These are phyloP conservation scores for Leishmania tarentolae DNA, from an alignment of 208 protist species.

Conservation along the genomic window DNA sequence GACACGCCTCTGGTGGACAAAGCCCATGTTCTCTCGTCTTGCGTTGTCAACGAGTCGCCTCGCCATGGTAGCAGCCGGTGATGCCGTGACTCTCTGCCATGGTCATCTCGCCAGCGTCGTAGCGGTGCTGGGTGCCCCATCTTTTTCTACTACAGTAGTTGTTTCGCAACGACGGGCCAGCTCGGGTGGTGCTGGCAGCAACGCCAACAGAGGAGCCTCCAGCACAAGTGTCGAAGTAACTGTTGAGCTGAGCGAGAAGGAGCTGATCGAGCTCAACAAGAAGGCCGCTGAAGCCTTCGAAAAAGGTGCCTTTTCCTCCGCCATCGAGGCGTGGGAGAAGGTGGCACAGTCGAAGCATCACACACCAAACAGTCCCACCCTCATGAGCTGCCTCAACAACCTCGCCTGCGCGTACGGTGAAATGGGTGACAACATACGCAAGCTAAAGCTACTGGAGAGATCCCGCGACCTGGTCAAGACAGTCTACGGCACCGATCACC, in stretches of 20 bases:
- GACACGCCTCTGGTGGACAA: not conserved
- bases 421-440: slow-evolving; percentile 70
- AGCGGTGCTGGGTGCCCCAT: not conserved
- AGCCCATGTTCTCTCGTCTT: slow-evolving; percentile 3
- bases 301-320: slow-evolving; percentile 61
- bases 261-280: slow-evolving; percentile 72
- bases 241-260: slow-evolving; percentile 21
- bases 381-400: slow-evolving; percentile 88
- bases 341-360: slow-evolving; percentile 49
- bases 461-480: slow-evolving; percentile 58
- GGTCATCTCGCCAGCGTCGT: not conserved
- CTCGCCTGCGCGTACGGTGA: slow-evolving; percentile 89
- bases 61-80: not conserved
- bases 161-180: slow-evolving; percentile 3
- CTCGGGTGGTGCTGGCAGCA: slow-evolving; percentile 4
- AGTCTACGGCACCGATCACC: slow-evolving; percentile 77
- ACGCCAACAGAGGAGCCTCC: not conserved
- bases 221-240: not conserved
- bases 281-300: slow-evolving; percentile 54
- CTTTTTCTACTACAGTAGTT: not conserved
- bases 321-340: slow-evolving; percentile 75
- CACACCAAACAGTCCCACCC: slow-evolving; percentile 53
- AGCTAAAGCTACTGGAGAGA: slow-evolving; percentile 75
- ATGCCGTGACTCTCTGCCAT: not conserved
- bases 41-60: not conserved